These are phyloP conservation scores for Cryoendolithus antarcticus DNA, from an alignment of 2,329 filamentous ascomycete genomes.

Conservation along the genomic window DNA sequence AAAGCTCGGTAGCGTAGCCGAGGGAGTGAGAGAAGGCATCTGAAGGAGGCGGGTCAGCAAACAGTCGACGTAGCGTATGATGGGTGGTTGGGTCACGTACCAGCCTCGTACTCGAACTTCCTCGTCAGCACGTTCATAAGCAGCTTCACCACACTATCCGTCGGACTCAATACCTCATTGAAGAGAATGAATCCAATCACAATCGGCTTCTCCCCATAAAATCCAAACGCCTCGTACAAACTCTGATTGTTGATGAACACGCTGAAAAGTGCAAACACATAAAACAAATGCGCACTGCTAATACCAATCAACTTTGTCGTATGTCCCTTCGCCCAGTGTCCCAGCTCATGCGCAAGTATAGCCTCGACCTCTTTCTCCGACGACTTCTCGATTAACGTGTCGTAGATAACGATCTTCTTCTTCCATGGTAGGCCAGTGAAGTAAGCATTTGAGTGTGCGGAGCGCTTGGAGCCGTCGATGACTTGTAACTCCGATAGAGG, in stretches of 20 bases:
- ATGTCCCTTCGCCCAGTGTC: conserved; percentile 93
- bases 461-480: conserved; percentile 83
- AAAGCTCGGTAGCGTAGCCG: conserved; percentile 73
- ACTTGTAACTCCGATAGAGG: conserved; percentile 87
- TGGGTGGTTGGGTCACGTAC: too few species aligned
- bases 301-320: conserved; percentile 85
- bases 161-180: conserved; percentile 87
- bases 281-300: conserved; percentile 75
- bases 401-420: conserved; percentile 99
- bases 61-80: too few species aligned
- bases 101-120: conserved; percentile 86
- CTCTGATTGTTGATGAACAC: conserved; percentile 94
- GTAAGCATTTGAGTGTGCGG: conserved; percentile 81
- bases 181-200: conserved; percentile 97
- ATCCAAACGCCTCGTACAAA: conserved; percentile 84
- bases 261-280: conserved; percentile 92
- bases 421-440: conserved; percentile 98
- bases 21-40: conserved; percentile 76
- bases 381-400: conserved; percentile 93
- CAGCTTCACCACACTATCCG: conserved; percentile 89
- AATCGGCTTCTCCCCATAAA: conserved; percentile 69
- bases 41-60: conserved; percentile 14
- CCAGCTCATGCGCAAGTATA: conserved; percentile 87
- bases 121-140: conserved; percentile 92
- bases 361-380: conserved; percentile 85